phyloP scores from a whole-genome alignment of 2,329 filamentous ascomycete genomes.

The Cryphonectria carpinicola region DNA sequence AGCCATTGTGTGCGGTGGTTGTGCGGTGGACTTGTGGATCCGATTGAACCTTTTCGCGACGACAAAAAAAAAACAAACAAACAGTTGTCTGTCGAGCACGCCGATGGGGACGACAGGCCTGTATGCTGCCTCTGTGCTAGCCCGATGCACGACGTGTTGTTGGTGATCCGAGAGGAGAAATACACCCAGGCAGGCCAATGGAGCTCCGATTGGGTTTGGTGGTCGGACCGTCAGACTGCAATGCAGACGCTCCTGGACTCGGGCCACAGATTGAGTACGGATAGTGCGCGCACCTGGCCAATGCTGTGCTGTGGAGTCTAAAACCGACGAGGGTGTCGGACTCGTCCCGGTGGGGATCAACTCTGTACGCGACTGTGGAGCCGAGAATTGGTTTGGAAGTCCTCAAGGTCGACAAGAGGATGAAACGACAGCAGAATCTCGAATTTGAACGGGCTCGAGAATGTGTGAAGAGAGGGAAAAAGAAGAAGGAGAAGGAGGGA shows the following conservation, averaged over 20 bases:
- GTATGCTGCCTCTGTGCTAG: constrained; percentile 3
- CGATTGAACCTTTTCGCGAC: not conserved
- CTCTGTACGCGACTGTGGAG: constrained; percentile 26
- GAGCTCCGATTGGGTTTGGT: constrained; percentile 20
- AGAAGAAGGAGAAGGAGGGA: not conserved
- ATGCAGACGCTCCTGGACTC: constrained; percentile 23
- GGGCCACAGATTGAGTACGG: constrained; percentile 20
- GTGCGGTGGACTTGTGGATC: constrained; percentile 18
- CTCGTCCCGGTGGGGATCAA: constrained; percentile 21
- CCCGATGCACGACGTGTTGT: constrained; percentile 17
- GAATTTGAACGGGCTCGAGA: not conserved
- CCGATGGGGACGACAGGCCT: constrained; percentile 2
- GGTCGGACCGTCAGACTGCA: constrained; percentile 26
- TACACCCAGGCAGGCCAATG: constrained; percentile 21
- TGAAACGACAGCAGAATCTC: not conserved
- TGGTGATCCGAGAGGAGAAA: constrained; percentile 5
- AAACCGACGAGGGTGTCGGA: constrained; percentile 19
- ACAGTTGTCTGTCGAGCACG: constrained; percentile 19
- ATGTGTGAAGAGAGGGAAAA: not conserved
- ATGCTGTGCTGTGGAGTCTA: constrained; percentile 23
- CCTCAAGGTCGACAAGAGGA: not conserved
- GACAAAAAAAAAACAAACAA: constrained; percentile 21
- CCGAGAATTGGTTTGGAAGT: constrained; percentile 13
- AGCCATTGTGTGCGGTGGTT: constrained; percentile 50
- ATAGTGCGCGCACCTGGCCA: constrained; percentile 20